Conservation (phyloP, 2,329 filamentous ascomycete species). For the Stagonosporopsis tanaceti region DNA sequence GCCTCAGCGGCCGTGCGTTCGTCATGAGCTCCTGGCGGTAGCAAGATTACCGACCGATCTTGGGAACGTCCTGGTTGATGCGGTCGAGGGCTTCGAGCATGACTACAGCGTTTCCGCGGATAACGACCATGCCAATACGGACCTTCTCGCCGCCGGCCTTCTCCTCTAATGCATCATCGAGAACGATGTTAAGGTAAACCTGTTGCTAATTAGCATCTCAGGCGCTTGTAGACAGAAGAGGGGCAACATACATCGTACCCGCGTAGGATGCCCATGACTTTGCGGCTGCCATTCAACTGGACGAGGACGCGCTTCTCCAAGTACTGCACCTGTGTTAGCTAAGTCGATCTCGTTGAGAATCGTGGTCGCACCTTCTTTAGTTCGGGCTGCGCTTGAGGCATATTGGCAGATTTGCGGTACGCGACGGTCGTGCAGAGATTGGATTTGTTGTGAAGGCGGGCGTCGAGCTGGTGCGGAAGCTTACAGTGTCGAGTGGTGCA, state of each 20-base stretch:
- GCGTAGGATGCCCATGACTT: constrained; percentile 91
- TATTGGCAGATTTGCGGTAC: constrained; percentile 58
- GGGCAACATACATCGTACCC: constrained; percentile 84
- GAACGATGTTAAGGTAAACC: constrained; percentile 98
- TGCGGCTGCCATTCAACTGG: constrained; percentile 96
- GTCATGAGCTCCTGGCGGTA: neutral
- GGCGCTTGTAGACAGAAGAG: neutral
- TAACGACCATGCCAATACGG: constrained; percentile 92
- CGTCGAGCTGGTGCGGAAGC: constrained; percentile 3
- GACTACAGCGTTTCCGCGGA: constrained; percentile 96
- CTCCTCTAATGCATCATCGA: constrained; percentile 96
- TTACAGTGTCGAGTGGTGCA: constrained; percentile 2
- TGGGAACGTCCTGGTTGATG: constrained; percentile 46
- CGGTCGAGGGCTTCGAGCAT: constrained; percentile 78
- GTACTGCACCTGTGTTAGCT: constrained; percentile 69
- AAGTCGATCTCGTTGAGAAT: neutral
- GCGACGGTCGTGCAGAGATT: constrained; percentile 3
- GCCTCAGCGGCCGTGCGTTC: constrained; percentile 3
- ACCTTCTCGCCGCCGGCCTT: constrained; percentile 91
- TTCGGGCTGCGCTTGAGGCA: constrained; percentile 99
- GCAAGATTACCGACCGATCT: constrained; percentile 38
- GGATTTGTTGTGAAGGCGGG: neutral
- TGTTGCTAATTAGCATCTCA: constrained; percentile 48
- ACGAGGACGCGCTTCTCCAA: constrained; percentile 99
- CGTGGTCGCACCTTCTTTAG: constrained; percentile 82